Evolutionary conservation across 2,329 filamentous ascomycete genomes (phyloP).

Genomic region (Talaromyces sp.): DNA sequence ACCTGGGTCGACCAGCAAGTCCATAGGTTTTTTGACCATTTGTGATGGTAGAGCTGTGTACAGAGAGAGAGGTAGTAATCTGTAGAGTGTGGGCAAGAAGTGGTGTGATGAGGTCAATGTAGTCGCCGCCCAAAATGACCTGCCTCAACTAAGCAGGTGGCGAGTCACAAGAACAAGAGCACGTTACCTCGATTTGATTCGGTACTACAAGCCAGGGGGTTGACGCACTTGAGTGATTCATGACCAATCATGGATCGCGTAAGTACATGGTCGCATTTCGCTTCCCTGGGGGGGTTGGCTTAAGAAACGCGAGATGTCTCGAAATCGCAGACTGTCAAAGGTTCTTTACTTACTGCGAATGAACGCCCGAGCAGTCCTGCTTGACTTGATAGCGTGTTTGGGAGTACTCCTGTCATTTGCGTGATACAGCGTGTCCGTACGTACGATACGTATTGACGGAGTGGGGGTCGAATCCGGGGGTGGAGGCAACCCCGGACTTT

Average conservation of each 20-base stretch:
- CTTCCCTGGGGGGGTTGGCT: neutral
- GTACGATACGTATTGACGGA: neutral
- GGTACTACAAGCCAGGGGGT: neutral
- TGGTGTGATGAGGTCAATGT: neutral
- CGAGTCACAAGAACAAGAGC: neutral
- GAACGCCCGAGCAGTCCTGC: neutral
- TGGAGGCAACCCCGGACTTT: constrained; percentile 16
- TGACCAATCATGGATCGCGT: neutral
- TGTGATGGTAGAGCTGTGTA: constrained; percentile 27
- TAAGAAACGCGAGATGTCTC: neutral
- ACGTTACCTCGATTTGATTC: neutral
- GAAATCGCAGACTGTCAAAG: neutral
- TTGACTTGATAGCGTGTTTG: neutral
- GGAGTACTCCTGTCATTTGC: neutral
- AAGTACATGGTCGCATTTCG: neutral
- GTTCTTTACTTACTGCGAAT: neutral
- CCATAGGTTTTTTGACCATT: constrained; percentile 43
- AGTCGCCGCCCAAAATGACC: neutral
- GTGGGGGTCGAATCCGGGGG: constrained; percentile 9
- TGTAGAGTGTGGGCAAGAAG: neutral
- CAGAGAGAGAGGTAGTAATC: neutral
- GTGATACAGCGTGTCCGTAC: neutral
- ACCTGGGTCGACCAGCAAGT: constrained; percentile 35
- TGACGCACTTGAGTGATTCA: neutral
- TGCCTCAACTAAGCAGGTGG: neutral